Evolutionary conservation across 148 eudicot species (phyloP).

Genomic region (Bassia scoparia): DNA sequence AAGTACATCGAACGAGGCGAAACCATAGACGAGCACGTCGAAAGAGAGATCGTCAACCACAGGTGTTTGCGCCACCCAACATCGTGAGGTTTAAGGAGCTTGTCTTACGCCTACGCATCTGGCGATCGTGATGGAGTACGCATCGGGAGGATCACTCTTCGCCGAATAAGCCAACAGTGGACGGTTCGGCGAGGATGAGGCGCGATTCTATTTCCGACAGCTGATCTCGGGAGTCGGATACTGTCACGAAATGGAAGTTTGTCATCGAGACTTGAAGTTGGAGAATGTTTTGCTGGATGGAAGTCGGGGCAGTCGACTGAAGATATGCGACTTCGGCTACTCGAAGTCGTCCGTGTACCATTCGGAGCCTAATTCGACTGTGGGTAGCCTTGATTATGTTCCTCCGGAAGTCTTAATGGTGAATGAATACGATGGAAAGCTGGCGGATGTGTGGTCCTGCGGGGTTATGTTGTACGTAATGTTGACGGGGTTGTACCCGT

Average conservation of each 20-base stretch:
- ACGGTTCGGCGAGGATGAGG: constrained; percentile 53
- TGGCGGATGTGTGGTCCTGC: constrained; percentile 99
- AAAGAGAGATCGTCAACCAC: constrained; percentile 49
- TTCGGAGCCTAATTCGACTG: constrained; percentile 93
- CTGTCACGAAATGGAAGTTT: constrained; percentile 55
- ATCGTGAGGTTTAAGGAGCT: constrained; percentile 52
- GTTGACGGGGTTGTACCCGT: constrained; percentile 89
- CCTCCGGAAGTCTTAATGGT: constrained; percentile 86
- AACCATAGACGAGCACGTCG: constrained; percentile 51
- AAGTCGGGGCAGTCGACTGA: constrained; percentile 48
- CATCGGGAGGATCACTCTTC: constrained; percentile 54
- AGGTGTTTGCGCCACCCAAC: constrained; percentile 46
- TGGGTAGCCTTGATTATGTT: constrained; percentile 95
- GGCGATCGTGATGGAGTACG: constrained; percentile 56
- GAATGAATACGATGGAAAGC: constrained; percentile 97
- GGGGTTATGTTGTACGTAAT: constrained; percentile 93
- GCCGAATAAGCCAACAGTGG: constrained; percentile 43
- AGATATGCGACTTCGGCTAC: constrained; percentile 53
- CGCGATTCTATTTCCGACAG: constrained; percentile 52
- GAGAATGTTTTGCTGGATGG: constrained; percentile 52
- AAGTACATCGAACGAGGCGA: constrained; percentile 85
- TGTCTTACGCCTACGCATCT: constrained; percentile 50
- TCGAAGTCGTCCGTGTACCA: constrained; percentile 84
- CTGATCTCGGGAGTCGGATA: constrained; percentile 49
- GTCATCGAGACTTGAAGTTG: constrained; percentile 49